phyloP scores from a whole-genome alignment of 2,329 filamentous ascomycete species.

The Diaporthe citriasiana region DNA sequence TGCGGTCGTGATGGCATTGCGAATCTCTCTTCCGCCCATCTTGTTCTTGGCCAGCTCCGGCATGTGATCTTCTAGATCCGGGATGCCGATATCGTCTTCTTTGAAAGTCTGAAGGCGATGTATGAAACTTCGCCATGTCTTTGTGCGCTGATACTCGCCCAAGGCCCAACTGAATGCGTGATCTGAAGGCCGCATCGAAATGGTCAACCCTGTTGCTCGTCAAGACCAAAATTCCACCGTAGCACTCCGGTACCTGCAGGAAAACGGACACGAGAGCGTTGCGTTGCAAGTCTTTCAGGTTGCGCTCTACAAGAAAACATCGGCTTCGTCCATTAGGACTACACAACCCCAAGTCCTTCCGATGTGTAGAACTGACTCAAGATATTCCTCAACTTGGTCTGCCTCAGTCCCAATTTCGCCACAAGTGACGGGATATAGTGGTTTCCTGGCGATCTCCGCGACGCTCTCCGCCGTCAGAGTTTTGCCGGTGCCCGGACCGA shows the following conservation, averaged over 20 bases:
- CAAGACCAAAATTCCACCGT: slow-evolving; percentile 53
- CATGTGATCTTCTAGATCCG: too few species aligned
- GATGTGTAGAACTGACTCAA: slow-evolving; percentile 49
- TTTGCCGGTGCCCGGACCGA: slow-evolving; percentile 54
- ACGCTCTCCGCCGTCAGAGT: slow-evolving; percentile 54
- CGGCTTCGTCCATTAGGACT: slow-evolving; percentile 56
- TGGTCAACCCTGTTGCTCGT: slow-evolving; percentile 53
- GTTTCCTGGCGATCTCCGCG: slow-evolving; percentile 53
- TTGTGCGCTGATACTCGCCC: background rate
- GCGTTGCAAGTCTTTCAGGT: slow-evolving; percentile 50
- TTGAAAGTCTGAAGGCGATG: background rate
- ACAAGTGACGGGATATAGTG: slow-evolving; percentile 54
- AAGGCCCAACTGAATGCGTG: background rate
- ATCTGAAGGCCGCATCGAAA: slow-evolving; percentile 43
- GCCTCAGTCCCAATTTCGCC: slow-evolving; percentile 53
- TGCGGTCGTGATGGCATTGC: too few species aligned
- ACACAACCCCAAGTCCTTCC: slow-evolving; percentile 42
- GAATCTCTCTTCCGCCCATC: background rate
- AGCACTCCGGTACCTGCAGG: slow-evolving; percentile 53
- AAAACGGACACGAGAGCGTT: slow-evolving; percentile 56
- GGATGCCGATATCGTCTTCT: background rate
- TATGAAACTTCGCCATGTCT: background rate
- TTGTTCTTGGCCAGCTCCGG: too few species aligned
- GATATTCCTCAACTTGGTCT: slow-evolving; percentile 49
- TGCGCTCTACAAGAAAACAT: slow-evolving; percentile 55